Base-by-base conservation (phyloP, 768 basidiomycete species). In the Lentinus brumalis region DNA sequence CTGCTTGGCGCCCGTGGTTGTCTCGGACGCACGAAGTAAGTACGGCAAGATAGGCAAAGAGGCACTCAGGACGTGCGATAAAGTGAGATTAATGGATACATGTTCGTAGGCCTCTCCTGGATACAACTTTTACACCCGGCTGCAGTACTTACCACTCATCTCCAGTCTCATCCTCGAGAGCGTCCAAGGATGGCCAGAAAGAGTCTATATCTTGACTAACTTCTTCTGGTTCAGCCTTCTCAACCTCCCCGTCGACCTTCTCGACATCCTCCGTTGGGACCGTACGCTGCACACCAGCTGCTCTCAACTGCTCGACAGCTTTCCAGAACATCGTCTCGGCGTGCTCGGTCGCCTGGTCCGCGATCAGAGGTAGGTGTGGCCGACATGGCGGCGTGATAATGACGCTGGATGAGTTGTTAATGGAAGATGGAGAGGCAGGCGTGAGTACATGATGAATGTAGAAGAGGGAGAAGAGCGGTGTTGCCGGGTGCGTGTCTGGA, bases 281-380 rank as follows among this genome's bases (percentile, higher is more conserved):
- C 10, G 41, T 14, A 31, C 42, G 75, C 60, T 64, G 71, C 66
- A 71, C 71, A 2, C 64, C 62, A 4, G 49, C 44, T 12, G 56
- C 63, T 47, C 69, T 69, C 12, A 82, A 57, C 2, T 61, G 62
- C 60, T 67, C 62, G 0, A 81, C 65, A 1, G 78, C 79, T 42
- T 73, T 76, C 80, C 82, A 81, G 68, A 86, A 89, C 3, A 79
- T 72, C n/a, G 66, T 66, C 69, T 91, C 86, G 2, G 87, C 91
- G 66, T 81, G 72, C 8, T 66, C 60, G 4, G 87, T 81, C 6
- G 85, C 83, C 15, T 77, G 74, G 67, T 93, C 89, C 11, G 83
- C 79, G 15, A 77, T 63, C 42, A 87, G 84, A 7, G 85, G 77
- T 26, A 84, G 71, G 42, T 80, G 74, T 30, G 71, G 67, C 26